These are phyloP conservation scores for Turritis glabra DNA, from an alignment of 345 rosid species.

Conservation along the genomic window DNA sequence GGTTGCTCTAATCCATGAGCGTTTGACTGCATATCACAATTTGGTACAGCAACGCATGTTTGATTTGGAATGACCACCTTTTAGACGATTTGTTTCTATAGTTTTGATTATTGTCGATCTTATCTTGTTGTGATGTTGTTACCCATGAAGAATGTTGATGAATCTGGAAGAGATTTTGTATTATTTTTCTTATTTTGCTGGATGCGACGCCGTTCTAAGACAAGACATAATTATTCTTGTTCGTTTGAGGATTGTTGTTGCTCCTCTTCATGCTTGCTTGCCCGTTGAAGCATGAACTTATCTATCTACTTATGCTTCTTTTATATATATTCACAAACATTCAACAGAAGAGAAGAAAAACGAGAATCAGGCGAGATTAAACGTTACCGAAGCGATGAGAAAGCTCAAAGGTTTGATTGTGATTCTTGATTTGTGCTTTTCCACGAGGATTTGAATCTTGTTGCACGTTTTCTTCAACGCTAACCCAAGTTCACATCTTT, in stretches of 20 bases:
- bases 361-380: conserved; percentile 16
- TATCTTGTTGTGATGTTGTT: background rate
- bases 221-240: background rate
- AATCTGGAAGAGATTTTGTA: no score
- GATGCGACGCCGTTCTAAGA: conserved; percentile 22
- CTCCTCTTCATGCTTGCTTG: conserved; percentile 32
- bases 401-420: background rate
- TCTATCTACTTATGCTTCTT: background rate
- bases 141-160: conserved; percentile 13
- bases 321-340: background rate
- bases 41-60: no score
- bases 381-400: conserved; percentile 20
- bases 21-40: no score
- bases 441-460: conserved; percentile 33
- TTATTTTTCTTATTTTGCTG: no score
- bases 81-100: no score
- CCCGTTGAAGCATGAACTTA: conserved; percentile 22
- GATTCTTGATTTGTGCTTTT: conserved; percentile 7
- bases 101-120: background rate
- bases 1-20: no score
- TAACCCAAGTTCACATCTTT: background rate
- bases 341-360: background rate
- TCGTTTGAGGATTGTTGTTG: conserved; percentile 21
- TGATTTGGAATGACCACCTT: no score
- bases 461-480: conserved; percentile 28